Evolutionary conservation across 2,329 filamentous ascomycete species (phyloP).

Genomic region (Helminthosporium solani): DNA sequence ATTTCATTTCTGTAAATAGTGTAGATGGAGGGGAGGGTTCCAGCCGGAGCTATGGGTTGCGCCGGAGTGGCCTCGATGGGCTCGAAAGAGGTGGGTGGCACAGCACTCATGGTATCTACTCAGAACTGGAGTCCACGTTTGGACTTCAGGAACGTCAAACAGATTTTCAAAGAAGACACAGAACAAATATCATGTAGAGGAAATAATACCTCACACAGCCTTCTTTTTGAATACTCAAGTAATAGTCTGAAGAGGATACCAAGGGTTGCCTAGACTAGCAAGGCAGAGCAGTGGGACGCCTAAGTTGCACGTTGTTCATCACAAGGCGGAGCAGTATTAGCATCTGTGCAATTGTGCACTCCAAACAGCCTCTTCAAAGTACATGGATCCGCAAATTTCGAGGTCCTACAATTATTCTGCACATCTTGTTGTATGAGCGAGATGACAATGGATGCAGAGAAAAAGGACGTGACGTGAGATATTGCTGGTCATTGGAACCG

Average conservation of each 20-base stretch:
- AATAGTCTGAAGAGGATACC: not conserved
- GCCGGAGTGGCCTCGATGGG: not conserved
- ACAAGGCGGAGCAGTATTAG: not conserved
- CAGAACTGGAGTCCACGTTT: not conserved
- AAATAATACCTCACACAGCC: no score
- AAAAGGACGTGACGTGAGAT: no score
- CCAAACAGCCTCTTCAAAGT: not conserved
- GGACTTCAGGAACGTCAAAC: not conserved
- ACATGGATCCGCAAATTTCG: no score
- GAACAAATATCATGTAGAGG: no score
- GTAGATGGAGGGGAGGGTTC: slow-evolving; percentile 14
- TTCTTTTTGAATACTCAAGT: no score
- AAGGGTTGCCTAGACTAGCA: not conserved
- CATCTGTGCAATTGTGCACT: not conserved
- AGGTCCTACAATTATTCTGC: no score
- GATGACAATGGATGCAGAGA: no score
- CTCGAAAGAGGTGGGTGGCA: not conserved
- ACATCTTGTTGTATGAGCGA: no score
- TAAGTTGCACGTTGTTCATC: not conserved
- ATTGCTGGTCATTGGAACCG: no score
- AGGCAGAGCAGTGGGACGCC: not conserved
- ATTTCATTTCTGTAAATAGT: slow-evolving; percentile 40
- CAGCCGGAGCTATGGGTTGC: slow-evolving; percentile 23
- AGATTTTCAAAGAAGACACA: not conserved
- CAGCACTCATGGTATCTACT: not conserved